Evolutionary conservation across 2,329 filamentous ascomycete species (phyloP), one percentile per base, ranked within the genome.

Genomic region (Fusarium fracticaudum): DNA sequence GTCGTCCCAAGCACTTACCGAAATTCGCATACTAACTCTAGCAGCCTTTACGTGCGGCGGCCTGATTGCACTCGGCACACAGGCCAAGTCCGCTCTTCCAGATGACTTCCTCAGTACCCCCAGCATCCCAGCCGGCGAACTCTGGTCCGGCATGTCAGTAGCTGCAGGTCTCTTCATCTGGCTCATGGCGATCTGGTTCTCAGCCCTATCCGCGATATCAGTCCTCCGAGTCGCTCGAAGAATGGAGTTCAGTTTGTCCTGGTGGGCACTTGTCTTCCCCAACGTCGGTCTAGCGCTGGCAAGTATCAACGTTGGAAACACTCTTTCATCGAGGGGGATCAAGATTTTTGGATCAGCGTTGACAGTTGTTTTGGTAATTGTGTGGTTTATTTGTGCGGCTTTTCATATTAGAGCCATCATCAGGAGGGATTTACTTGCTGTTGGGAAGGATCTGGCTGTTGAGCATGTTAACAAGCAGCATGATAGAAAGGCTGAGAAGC

Each of bases 191-290:
- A 70, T 70, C 2, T 71, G 67, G 67, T 70, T 70, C 33, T 71
- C 67, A 0, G 67, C 47, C 1, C 53, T 70, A 1, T 70, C 67
- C 1, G 35, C 37, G 1, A 4, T 70, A 10, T 70, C 60, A 0
- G 60, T 70, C 1, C 60, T 70, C 9, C 67, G 67, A 4, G 47
- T 17, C 1, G 20, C 37, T 6, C 51, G 53, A 7, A 17, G 29
- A 1, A 70, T 70, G 67, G 29, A 66, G 8, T 70, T 70, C 5
- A 66, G 66, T 26, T 38, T 70, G 3, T 31, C 66, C 0, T 70
- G 67, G 66, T 70, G 67, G 67, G 67, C 67, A 2, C 53, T 70
- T 8, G 45, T 70, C 6, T 70, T 70, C 53, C 67, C 67, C 9
- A 70, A 70, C 1, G 67, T 70, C 2, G 67, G 67, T n/a, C 67